Evolutionary conservation across 2,329 filamentous ascomycete species (phyloP).

Genomic region (Penicillium olsonii): DNA sequence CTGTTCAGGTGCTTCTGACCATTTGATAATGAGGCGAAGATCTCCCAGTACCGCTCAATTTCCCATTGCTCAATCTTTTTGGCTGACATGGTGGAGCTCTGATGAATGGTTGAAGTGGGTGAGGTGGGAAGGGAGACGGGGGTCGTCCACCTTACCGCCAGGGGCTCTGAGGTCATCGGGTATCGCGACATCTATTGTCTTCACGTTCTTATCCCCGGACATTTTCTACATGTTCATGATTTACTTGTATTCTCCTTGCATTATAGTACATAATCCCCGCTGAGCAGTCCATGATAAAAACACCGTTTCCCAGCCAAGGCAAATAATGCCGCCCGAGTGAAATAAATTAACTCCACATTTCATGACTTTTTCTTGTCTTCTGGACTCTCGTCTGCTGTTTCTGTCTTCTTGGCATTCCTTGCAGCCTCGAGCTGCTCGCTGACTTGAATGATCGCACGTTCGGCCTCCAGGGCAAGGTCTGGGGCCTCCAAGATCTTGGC

Average conservation of each 20-base stretch:
- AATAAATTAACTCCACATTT: conserved; percentile 3
- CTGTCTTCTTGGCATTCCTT: conserved; percentile 18
- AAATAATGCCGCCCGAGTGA: background rate
- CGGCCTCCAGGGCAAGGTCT: conserved; percentile 70
- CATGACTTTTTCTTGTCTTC: conserved; percentile 28
- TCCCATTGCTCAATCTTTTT: conserved; percentile 70
- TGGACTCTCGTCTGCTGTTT: background rate
- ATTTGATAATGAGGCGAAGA: conserved; percentile 68
- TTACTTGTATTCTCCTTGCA: background rate
- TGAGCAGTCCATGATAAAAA: background rate
- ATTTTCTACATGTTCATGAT: background rate
- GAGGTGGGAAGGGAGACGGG: conserved; percentile 12
- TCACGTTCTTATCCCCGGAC: background rate
- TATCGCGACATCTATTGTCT: background rate
- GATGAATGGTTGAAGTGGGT: conserved; percentile 11
- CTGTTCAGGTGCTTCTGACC: conserved; percentile 68
- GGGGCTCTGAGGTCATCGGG: conserved; percentile 26
- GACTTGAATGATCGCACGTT: conserved; percentile 75
- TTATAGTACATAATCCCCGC: conserved; percentile 2
- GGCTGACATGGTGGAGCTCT: conserved; percentile 34
- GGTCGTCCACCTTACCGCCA: conserved; percentile 27
- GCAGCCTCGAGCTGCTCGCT: conserved; percentile 40
- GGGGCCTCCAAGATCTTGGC: conserved; percentile 66
- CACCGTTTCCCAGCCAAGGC: background rate
- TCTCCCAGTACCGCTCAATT: conserved; percentile 78